A percentile compares a stretch with the other conserved stretches of the same genome.
Evolutionary conservation across 257 asterid genomes (phyloP).

Genomic region (Catharanthus roseus): DNA sequence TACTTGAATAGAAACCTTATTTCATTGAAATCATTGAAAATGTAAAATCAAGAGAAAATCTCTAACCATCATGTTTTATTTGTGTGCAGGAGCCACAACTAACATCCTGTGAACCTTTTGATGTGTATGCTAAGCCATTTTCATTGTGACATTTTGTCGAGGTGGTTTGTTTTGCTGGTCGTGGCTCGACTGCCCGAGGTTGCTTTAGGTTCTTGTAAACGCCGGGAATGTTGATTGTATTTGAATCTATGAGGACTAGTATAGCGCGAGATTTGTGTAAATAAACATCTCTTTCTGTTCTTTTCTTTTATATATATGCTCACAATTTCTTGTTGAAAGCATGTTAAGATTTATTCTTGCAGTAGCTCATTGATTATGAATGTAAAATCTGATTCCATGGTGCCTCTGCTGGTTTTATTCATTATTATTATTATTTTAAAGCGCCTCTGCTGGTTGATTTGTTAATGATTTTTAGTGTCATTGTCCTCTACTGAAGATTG

Average conservation of each 20-base stretch:
- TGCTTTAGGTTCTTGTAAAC: background rate
- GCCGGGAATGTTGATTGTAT: background rate
- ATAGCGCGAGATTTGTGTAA: background rate
- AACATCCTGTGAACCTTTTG: constrained; percentile 71
- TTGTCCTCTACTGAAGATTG: background rate
- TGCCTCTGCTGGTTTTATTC: too few species aligned
- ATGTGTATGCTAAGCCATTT: constrained; percentile 87
- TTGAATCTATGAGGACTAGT: background rate
- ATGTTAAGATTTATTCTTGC: background rate
- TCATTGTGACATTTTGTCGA: constrained; percentile 41
- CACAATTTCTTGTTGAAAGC: background rate
- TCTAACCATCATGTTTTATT: constrained; percentile 13
- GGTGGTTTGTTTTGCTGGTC: background rate
- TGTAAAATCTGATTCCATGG: background rate
- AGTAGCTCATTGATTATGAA: background rate
- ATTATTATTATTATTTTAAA: too few species aligned
- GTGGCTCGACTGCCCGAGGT: background rate
- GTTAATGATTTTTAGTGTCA: background rate
- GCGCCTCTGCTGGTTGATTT: background rate
- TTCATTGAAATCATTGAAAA: background rate
- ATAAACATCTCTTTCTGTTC: background rate
- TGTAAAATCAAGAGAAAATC: background rate
- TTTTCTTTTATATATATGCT: background rate
- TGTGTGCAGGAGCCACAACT: constrained; percentile 84
- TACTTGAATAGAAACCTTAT: background rate